Conservation (phyloP, 331 rosid genomes). For the Phaseolus coccineus region DNA sequence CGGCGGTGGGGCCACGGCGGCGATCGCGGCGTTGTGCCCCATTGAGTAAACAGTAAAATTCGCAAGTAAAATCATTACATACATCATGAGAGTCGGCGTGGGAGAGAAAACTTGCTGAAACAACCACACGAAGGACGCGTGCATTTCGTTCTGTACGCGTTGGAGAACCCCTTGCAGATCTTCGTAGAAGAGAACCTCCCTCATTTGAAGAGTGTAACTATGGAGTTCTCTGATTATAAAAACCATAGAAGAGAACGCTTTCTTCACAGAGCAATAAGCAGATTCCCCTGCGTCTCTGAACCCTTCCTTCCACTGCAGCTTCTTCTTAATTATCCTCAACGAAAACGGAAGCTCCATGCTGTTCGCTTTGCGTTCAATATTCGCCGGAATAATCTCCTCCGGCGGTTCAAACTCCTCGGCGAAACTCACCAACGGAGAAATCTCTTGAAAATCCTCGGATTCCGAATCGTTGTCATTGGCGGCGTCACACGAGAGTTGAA, state of each 20-base stretch:
- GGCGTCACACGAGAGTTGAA: slow-evolving; percentile 53
- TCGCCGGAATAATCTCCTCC: slow-evolving; percentile 57
- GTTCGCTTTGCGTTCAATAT: slow-evolving; percentile 81
- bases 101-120: slow-evolving; percentile 94
- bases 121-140: slow-evolving; percentile 93
- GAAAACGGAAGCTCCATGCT: slow-evolving; percentile 87
- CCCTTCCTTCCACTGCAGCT: slow-evolving; percentile 70
- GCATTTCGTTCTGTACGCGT: slow-evolving; percentile 86
- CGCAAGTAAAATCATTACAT: slow-evolving; percentile 88
- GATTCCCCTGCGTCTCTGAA: slow-evolving; percentile 76
- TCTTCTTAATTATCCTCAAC: slow-evolving; percentile 78
- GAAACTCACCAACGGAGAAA: slow-evolving; percentile 8
- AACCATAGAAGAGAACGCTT: slow-evolving; percentile 92
- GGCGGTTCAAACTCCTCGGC: slow-evolving; percentile 52
- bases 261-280: slow-evolving; percentile 75
- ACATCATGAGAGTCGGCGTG: slow-evolving; percentile 93
- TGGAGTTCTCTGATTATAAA: slow-evolving; percentile 90
- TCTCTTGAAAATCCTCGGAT: slow-evolving; percentile 30
- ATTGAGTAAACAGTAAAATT: slow-evolving; percentile 84
- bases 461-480: slow-evolving; percentile 42
- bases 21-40: slow-evolving; percentile 70
- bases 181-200: slow-evolving; percentile 71
- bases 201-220: slow-evolving; percentile 73
- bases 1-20: slow-evolving; percentile 45
- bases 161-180: slow-evolving; percentile 76